phyloP scores from a whole-genome alignment of 2,329 filamentous ascomycete genomes.

The Epichloe elymi region DNA sequence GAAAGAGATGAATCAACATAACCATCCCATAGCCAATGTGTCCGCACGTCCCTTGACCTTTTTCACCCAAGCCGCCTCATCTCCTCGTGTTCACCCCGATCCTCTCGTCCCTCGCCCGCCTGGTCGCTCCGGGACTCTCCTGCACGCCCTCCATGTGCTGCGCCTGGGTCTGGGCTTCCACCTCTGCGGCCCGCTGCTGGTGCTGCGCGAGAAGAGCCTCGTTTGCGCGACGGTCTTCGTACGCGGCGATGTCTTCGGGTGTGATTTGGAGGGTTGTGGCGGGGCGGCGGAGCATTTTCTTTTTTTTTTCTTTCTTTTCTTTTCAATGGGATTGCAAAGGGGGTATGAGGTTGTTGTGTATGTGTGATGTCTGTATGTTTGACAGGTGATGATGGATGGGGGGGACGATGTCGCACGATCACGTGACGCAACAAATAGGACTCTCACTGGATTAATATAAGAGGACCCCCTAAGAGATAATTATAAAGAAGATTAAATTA shows the following conservation, averaged over 20 bases:
- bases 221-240: slow-evolving; percentile 48
- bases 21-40: too few relatives aligned
- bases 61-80: not conserved
- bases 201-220: slow-evolving; percentile 22
- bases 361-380: not conserved
- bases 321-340: too few relatives aligned
- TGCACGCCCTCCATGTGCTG: slow-evolving; percentile 3
- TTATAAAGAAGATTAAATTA: too few relatives aligned
- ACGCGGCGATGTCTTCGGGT: slow-evolving; percentile 55
- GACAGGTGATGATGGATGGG: too few relatives aligned
- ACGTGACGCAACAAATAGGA: too few relatives aligned
- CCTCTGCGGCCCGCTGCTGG: slow-evolving; percentile 3
- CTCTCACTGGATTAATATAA: too few relatives aligned
- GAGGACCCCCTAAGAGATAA: too few relatives aligned
- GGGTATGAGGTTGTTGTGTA: not conserved
- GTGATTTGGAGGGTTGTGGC: slow-evolving; percentile 57
- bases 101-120: slow-evolving; percentile 24
- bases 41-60: too few relatives aligned
- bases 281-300: slow-evolving; percentile 50
- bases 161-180: slow-evolving; percentile 1
- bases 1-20: too few relatives aligned
- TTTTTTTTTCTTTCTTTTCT: not conserved
- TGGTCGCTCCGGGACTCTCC: slow-evolving; percentile 6
- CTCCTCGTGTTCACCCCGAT: slow-evolving; percentile 20
- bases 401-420: too few relatives aligned